Conservation (phyloP, 202 grass and related monocot genomes). For the Setaria viridis region DNA sequence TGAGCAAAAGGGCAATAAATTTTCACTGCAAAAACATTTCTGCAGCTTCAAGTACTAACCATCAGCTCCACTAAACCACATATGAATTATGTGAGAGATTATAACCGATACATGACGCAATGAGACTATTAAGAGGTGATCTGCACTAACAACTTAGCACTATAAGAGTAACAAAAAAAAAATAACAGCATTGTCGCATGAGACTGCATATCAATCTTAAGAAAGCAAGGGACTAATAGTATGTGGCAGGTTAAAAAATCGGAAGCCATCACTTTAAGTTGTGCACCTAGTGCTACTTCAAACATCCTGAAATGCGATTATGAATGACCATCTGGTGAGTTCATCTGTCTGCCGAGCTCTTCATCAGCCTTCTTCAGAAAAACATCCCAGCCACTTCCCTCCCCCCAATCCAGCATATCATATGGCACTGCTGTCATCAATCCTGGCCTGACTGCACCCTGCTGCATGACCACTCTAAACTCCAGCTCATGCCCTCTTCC, state of each 20-base stretch:
- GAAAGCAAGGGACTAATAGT: conserved; percentile 7
- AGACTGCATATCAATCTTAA: conserved; percentile 15
- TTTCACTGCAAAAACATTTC: conserved; percentile 8
- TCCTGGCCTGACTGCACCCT: conserved; percentile 82
- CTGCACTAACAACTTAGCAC: conserved; percentile 19
- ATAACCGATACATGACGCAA: conserved; percentile 15
- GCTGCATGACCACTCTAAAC: conserved; percentile 71
- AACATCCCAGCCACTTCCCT: conserved; percentile 90
- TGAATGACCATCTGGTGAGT: not conserved
- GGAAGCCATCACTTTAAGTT: not conserved
- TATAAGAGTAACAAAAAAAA: not conserved
- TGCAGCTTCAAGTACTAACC: not conserved
- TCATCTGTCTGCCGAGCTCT: conserved; percentile 69
- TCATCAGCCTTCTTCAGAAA: conserved; percentile 83
- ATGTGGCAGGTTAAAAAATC: conserved; percentile 22
- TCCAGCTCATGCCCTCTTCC: conserved; percentile 50
- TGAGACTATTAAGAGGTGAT: conserved; percentile 17
- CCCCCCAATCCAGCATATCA: conserved; percentile 91
- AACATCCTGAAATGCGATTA: conserved; percentile 17
- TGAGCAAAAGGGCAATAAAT: not conserved
- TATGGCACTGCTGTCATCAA: conserved; percentile 86
- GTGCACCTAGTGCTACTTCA: conserved; percentile 28
- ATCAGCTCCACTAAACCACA: conserved; percentile 5
- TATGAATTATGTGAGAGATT: not conserved
- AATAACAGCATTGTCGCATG: not conserved